These are phyloP conservation scores for Auricularia cornea DNA, from an alignment of 768 basidiomycete species.

Conservation along the genomic window DNA sequence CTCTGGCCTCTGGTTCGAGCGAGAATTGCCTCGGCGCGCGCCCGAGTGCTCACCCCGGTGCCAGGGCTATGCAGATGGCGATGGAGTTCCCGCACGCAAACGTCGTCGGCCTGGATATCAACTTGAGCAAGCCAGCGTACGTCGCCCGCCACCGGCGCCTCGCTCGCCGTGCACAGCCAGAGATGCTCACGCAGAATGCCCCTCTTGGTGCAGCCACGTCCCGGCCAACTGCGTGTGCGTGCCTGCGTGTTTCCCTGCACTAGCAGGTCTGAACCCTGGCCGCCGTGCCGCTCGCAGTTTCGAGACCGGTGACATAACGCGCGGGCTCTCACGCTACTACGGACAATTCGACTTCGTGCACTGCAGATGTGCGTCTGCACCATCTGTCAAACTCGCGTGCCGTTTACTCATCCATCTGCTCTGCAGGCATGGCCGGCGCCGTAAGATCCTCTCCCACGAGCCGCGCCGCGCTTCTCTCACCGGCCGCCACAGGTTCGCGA, in stretches of 20 bases:
- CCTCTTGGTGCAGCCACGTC: neutral
- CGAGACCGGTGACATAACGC: neutral
- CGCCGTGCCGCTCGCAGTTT: neutral
- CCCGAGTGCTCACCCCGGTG: neutral
- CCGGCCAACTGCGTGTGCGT: neutral
- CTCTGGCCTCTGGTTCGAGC: neutral
- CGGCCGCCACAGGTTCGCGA: neutral
- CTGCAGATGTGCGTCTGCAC: neutral
- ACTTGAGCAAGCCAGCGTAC: neutral
- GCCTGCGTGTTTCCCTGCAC: neutral
- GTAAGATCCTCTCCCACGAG: neutral
- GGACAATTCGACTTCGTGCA: neutral
- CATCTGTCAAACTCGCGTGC: neutral
- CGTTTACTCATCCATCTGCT: neutral
- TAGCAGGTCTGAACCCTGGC: neutral
- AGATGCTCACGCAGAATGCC: neutral
- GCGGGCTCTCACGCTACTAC: neutral
- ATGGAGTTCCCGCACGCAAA: constrained; percentile 3
- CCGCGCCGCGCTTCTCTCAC: neutral
- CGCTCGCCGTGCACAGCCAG: neutral
- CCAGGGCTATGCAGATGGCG: constrained; percentile 4
- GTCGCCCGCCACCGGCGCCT: neutral
- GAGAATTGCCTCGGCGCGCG: neutral
- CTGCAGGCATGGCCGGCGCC: neutral
- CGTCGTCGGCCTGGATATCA: constrained; percentile 3